Evolutionary conservation across 805 yeast genomes (phyloP).

Genomic region (Candida khao-thaluensis): DNA sequence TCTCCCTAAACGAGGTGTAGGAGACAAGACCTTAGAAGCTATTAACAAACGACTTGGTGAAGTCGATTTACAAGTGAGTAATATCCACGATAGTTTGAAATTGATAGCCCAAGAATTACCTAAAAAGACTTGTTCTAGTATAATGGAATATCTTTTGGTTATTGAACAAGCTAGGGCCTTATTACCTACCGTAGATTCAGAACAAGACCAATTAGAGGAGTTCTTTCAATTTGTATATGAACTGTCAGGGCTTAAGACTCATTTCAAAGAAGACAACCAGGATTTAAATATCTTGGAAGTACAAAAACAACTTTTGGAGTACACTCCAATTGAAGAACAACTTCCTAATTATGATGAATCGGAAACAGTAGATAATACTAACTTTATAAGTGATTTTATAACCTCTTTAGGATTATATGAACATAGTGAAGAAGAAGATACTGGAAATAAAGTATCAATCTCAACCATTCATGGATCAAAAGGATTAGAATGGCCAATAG

Average conservation of each 20-base stretch:
- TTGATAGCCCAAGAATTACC: neutral
- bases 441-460: constrained; percentile 37
- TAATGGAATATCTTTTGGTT: constrained; percentile 23
- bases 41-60: constrained; percentile 17
- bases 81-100: constrained; percentile 16
- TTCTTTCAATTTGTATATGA: constrained; percentile 18
- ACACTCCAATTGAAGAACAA: constrained; percentile 33
- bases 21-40: constrained; percentile 47
- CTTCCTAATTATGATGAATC: constrained; percentile 9
- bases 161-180: constrained; percentile 21
- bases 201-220: constrained; percentile 1
- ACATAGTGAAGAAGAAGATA: constrained; percentile 20
- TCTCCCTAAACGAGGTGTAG: constrained; percentile 67
- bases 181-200: constrained; percentile 12
- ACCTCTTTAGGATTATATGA: constrained; percentile 37
- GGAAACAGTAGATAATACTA: constrained; percentile 3
- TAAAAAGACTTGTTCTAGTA: neutral
- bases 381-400: constrained; percentile 25
- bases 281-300: constrained; percentile 43
- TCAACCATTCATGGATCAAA: constrained; percentile 92
- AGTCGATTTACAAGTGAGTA: constrained; percentile 10
- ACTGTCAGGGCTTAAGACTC: constrained; percentile 29
- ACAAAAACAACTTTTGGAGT: constrained; percentile 33
- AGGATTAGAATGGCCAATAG: constrained; percentile 95
- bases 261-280: constrained; percentile 25